These are phyloP conservation scores for Fusarium redolens DNA, from an alignment of 2,329 filamentous ascomycete genomes.

Conservation along the genomic window DNA sequence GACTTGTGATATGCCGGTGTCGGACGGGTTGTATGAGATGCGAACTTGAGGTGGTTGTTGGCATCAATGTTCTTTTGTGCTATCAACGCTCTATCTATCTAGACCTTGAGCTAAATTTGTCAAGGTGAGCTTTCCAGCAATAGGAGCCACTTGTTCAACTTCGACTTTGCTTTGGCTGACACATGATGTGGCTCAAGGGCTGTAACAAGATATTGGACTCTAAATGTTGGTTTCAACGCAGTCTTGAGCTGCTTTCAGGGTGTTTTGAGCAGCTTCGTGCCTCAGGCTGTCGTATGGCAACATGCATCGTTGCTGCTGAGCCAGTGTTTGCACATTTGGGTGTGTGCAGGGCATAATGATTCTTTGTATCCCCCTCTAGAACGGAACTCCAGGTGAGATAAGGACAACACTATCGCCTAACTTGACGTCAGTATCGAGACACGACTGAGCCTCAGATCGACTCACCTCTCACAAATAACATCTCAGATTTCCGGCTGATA, in stretches of 20 bases:
- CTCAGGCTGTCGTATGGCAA: slow-evolving; percentile 2
- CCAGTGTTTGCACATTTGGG: not conserved
- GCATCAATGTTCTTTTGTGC: slow-evolving; percentile 14
- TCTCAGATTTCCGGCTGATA: slow-evolving; percentile 96
- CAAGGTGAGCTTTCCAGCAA: slow-evolving; percentile 6
- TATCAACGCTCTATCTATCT: slow-evolving; percentile 19
- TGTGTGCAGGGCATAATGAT: not conserved
- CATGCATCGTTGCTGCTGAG: not conserved
- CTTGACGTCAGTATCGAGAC: slow-evolving; percentile 36
- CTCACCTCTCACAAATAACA: slow-evolving; percentile 96
- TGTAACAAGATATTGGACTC: not conserved
- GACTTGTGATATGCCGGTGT: not conserved
- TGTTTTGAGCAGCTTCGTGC: slow-evolving; percentile 4
- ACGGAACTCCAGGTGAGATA: slow-evolving; percentile 70
- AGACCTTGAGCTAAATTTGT: not conserved
- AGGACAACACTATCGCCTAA: slow-evolving; percentile 78
- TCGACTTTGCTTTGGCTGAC: not conserved
- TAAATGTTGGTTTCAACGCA: not conserved
- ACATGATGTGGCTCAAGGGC: not conserved
- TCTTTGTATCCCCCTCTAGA: slow-evolving; percentile 7
- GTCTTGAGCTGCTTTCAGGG: not conserved
- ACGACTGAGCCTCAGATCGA: slow-evolving; percentile 5
- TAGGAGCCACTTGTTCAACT: not conserved
- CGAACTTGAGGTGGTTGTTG: not conserved
- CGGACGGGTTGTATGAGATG: not conserved